Evolutionary conservation across 1,139 yeast species (phyloP), one percentile per base, ranked within the genome.

Genomic region (Yamadazyma buinensis): DNA sequence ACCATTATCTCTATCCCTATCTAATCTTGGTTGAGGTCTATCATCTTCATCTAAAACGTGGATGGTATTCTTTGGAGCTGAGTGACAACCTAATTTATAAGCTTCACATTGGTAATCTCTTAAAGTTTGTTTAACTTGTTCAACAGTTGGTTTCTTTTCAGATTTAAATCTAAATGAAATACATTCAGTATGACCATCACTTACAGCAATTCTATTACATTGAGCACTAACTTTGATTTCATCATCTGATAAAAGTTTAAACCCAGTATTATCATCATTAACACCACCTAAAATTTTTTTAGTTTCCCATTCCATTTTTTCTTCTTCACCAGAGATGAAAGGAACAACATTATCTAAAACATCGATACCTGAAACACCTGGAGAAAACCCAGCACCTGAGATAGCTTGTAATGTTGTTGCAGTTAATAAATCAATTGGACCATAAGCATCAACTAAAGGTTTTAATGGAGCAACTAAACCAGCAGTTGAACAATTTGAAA

Each of bases 11-110:
- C 96, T 80, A 57, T 90, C 90, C 53, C 99, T 81, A 74, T 92
- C 99, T 54, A 92, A 75, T 64, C 99, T 79, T 42, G 99, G 98
- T 61, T 92, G 99, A 23, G 99, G 99, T 65, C 99, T 80, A 61
- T 92, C 95, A 29, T 68, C 73, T 60, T 87, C 88, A 57, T 92
- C 97, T 46, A 92, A 70, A 28, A 90, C 95, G 50, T 88, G 95
- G 46, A 92, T 85, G 47, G 96, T 79, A 48, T 85, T 82, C 60
- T 83, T 77, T 44, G 99, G 99, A 37, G 97, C 97, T 32, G 97
- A 87, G 47, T 75, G 80, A 60, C 97, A 90, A 1, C 83, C 83
- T 46, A 87, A 68, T 41, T 68, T 63, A 49, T 72, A 71, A 34
- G 96, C 95, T 48, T 88, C 96, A 61, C 95, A 84, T n/a, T 71